Evolutionary conservation across 2,329 filamentous ascomycete genomes (phyloP).

Genomic region (Fusarium brachygibbosum): DNA sequence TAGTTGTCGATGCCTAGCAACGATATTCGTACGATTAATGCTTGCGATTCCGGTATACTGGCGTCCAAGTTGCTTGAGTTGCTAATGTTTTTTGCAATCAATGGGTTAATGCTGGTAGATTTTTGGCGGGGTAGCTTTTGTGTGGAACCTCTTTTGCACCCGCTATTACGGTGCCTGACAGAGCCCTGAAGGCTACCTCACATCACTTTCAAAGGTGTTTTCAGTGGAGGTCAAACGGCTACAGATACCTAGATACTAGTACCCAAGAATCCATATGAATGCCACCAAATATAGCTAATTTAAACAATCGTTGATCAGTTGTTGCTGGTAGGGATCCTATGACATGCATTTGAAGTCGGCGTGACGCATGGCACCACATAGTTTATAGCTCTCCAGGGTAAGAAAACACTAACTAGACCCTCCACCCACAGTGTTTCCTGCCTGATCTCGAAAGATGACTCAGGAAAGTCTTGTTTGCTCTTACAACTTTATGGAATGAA

Average conservation of each 20-base stretch:
- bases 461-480: not conserved
- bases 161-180: slow-evolving; percentile 4
- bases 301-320: not conserved
- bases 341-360: slow-evolving; percentile 4
- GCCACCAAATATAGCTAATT: not conserved
- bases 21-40: not conserved
- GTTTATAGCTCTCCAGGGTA: slow-evolving; percentile 37
- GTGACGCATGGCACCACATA: slow-evolving; percentile 19
- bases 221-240: not conserved
- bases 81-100: not conserved
- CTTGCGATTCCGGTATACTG: not conserved
- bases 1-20: not conserved
- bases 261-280: not conserved
- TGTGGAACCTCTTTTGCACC: slow-evolving; percentile 11
- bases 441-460: slow-evolving; percentile 23
- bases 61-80: not conserved
- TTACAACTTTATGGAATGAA: not conserved
- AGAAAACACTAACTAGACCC: slow-evolving; percentile 4
- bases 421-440: slow-evolving; percentile 21
- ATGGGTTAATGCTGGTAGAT: slow-evolving; percentile 1
- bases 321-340: not conserved
- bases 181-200: not conserved
- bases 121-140: slow-evolving; percentile 40
- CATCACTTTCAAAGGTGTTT: not conserved
- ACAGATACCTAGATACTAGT: too few relatives aligned